These are phyloP conservation scores for Camillea tinctor DNA, from an alignment of 2,329 filamentous ascomycete genomes.

Conservation along the genomic window DNA sequence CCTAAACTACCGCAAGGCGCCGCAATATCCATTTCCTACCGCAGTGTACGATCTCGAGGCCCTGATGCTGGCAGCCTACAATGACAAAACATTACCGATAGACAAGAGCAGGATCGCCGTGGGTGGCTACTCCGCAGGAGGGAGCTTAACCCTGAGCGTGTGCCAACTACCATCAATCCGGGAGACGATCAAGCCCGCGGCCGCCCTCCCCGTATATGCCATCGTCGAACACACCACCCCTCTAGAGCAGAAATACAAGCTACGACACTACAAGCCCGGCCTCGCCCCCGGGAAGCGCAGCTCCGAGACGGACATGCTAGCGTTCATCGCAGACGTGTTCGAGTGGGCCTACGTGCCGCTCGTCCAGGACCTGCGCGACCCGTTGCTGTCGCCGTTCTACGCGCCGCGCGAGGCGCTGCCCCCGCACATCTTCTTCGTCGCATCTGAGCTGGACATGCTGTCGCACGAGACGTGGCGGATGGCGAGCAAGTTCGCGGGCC, in stretches of 20 bases:
- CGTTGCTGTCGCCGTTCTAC: conserved; percentile 41
- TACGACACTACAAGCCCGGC: conserved; percentile 37
- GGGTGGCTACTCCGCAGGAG: conserved; percentile 46
- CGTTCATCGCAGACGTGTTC: conserved; percentile 32
- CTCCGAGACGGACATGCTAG: conserved; percentile 26
- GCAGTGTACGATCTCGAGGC: conserved; percentile 41
- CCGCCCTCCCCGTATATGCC: conserved; percentile 39
- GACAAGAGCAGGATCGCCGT: conserved; percentile 39
- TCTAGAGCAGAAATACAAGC: conserved; percentile 28
- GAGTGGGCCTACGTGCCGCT: conserved; percentile 42
- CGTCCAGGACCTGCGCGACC: conserved; percentile 35
- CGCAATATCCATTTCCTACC: conserved; percentile 39
- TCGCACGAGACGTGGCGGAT: conserved; percentile 41
- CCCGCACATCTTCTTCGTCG: conserved; percentile 42
- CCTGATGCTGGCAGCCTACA: conserved; percentile 37
- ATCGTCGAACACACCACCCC: conserved; percentile 40
- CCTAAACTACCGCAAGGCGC: conserved; percentile 44
- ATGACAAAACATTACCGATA: conserved; percentile 40
- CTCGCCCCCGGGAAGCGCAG: conserved; percentile 29
- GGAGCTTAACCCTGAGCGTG: conserved; percentile 39
- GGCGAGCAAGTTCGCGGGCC: conserved; percentile 35
- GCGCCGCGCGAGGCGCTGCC: conserved; percentile 37
- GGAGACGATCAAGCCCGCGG: conserved; percentile 30
- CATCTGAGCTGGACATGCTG: conserved; percentile 46
- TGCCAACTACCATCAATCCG: conserved; percentile 38